Evolutionary conservation across 2,329 filamentous ascomycete species (phyloP), one percentile per base, ranked within the genome.

Genomic region (Biscogniauxia sp.): DNA sequence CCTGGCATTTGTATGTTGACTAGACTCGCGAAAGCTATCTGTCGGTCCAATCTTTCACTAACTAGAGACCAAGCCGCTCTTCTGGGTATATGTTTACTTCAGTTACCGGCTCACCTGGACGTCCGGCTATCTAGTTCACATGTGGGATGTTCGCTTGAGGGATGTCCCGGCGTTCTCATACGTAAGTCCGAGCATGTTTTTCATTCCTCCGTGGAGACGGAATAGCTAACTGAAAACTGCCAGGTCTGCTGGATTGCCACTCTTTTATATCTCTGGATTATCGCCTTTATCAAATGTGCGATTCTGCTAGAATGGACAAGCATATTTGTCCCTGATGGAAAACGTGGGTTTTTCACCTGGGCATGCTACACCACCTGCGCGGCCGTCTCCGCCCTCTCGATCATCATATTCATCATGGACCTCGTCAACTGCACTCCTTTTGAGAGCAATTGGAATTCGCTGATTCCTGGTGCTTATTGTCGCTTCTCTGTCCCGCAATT

Each of bases 371-470:
- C 58, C 19, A 51, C 15, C 25, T 60, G 60, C 23, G 25, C 20
- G 6, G 15, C 55, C 7, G 55, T 60, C 7, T 23, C 57, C 61
- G 15, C 52, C 7, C 55, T 60, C 7, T 60, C 61, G 6, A n/a
- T 60, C 54, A 53, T 62, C 49, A 60, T 62, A 20, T 62, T 62
- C 19, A 26, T 55, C 11, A 51, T 62, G 19, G 57, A 62, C 51
- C 15, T 60, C 1, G 57, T 41, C 57, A 62, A 62, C 45, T 62
- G 61, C 32, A 62, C 61, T 17, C 61, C 61, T 3, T 62, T 60
- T 25, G 61, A 60, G 13, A 52, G 32, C 13, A 62, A 62, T 26
- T 62, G 61, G 61, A 58, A 62, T 23, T 52, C 17, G 3, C 49
- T 58, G 28, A 26, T 59, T 32, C 61, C 61, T 25, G 61, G 61